Conservation (phyloP, 371 early-diverging fungal species). For the Lichtheimia hyalospora region DNA sequence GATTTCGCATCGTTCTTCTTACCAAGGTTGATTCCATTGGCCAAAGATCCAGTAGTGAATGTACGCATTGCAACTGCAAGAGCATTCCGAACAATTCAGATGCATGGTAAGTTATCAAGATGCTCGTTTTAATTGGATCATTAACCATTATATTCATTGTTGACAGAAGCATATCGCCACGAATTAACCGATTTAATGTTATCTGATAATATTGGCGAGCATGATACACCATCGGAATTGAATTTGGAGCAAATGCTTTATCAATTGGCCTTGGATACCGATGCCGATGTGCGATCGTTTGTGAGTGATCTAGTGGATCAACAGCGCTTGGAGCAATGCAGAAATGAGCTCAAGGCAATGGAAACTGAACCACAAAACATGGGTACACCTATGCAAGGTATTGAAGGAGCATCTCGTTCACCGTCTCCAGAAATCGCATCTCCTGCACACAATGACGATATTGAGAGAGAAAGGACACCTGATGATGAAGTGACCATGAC, state of each 20-base stretch:
- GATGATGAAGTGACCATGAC: constrained; percentile 11
- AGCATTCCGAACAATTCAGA: constrained; percentile 23
- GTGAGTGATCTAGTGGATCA: constrained; percentile 24
- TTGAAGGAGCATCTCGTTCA: constrained; percentile 10
- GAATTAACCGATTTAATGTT: constrained; percentile 10
- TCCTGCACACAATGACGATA: background rate
- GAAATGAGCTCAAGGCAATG: background rate
- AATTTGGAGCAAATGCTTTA: constrained; percentile 31
- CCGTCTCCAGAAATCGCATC: background rate
- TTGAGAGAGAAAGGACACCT: constrained; percentile 1
- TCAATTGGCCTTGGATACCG: constrained; percentile 30
- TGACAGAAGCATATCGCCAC: constrained; percentile 16
- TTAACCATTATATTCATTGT: background rate
- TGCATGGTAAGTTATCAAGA: constrained; percentile 22
- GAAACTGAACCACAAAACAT: background rate
- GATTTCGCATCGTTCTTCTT: constrained; percentile 47
- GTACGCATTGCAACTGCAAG: constrained; percentile 43
- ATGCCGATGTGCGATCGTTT: constrained; percentile 34
- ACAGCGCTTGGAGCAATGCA: constrained; percentile 13
- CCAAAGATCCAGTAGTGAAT: constrained; percentile 39
- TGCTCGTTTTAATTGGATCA: background rate
- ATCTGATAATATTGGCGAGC: constrained; percentile 11
- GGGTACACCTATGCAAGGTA: constrained; percentile 26
- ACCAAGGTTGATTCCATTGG: constrained; percentile 31
- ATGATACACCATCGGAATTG: constrained; percentile 20